Base-by-base conservation (phyloP, 306 rosid species). In the Parietaria judaica region DNA sequence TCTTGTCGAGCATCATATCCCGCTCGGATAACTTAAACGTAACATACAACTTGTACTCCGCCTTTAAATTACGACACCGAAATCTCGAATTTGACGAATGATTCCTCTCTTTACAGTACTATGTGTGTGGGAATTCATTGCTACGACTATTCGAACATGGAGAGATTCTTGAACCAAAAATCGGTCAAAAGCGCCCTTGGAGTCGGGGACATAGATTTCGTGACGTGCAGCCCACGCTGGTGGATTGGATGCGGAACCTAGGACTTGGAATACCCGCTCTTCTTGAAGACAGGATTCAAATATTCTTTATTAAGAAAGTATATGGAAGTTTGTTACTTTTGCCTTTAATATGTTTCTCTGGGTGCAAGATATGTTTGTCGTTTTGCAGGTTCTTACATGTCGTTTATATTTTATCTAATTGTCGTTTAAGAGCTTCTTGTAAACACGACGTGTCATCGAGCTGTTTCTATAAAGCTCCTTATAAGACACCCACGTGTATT, bases 211-310 rank as follows among this genome's bases (percentile, higher is more conserved):
- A 80, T 86, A 60, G 79, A 73, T 52, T 88, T 88, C 72, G 99
- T 88, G 67, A 88, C 99, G 4, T 92, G 99, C 74, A 92, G 99
- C 77, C 60, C 85, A 92, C 88, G 99, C 80, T 92, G 51, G 68
- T 84, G 75, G 99, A 92, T 76, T 88, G 95, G 95, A 92, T 92
- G 99, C 83, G 95, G 72, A 88, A 92, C 70, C 86, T 84, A 9
- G 95, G 88, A 86, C 90, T 84, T 53, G 99, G 96, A 49, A 92
- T 88, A 62, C 99, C 99, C 49, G 50, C 81, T 38, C 99, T 92
- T 72, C 99, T 92, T 14, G 96, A 88, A 75, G 99, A 92, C 39
- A 96, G 99, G 70, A 69, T 92, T 70, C 31, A 23, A 23, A 23
- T 23, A 23, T 2, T 23, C n/a, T n/a, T n/a, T 49, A 49, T 9